phyloP scores from a whole-genome alignment of 139 green algal genomes.

The Coelastrella sp. region DNA sequence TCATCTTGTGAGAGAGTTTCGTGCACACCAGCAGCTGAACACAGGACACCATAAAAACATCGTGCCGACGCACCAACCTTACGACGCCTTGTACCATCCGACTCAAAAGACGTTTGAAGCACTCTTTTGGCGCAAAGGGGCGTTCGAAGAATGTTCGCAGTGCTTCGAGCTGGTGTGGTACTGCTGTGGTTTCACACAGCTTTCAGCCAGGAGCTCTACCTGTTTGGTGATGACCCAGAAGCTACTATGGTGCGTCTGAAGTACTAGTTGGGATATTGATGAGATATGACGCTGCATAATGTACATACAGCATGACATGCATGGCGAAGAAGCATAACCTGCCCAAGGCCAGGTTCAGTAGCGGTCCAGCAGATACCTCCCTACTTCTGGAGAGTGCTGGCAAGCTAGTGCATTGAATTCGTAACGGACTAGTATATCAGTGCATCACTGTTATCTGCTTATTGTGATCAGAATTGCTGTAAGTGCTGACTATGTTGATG shows the following conservation, averaged over 20 bases:
- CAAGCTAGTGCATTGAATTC: not conserved
- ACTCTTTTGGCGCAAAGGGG: no score
- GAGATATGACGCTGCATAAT: no score
- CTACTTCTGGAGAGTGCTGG: not conserved
- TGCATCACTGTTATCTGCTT: not conserved
- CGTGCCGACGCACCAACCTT: no score
- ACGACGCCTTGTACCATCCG: no score
- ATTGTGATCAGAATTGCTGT: not conserved
- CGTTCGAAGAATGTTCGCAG: not conserved
- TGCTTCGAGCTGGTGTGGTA: not conserved
- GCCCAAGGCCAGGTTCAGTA: not conserved
- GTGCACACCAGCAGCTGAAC: no score
- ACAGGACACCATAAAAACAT: no score
- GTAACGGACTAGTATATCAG: not conserved
- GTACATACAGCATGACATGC: no score
- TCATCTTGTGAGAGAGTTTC: no score
- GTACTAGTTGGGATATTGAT: no score
- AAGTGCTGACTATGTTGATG: not conserved
- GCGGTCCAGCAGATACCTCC: not conserved
- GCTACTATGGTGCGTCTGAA: not conserved
- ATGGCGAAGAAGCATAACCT: not conserved
- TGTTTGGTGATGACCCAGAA: slow-evolving; percentile 19
- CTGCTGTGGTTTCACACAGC: not conserved
- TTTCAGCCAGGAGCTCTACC: not conserved
- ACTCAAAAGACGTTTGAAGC: no score